A percentile compares a stretch with the other conserved stretches of the same genome.
Conservation (phyloP, 148 eudicot genomes). For the Fagopyrum homotropicum region DNA sequence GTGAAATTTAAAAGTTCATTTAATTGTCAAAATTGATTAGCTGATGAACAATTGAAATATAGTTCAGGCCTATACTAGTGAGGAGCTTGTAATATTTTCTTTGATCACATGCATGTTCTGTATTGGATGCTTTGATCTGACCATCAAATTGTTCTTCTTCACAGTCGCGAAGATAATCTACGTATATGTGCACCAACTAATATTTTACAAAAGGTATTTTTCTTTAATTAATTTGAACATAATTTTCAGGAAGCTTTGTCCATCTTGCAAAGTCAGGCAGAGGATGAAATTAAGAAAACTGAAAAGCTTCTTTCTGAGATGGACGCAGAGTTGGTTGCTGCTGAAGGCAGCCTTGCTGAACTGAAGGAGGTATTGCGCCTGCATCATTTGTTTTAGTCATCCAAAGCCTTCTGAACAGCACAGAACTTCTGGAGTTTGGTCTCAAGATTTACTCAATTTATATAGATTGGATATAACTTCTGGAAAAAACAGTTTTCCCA, state of each 20-base stretch:
- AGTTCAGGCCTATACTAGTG: not conserved
- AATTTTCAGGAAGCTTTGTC: slow-evolving; percentile 56
- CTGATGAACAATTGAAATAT: not conserved
- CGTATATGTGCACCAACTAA: not conserved
- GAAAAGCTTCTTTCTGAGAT: slow-evolving; percentile 59
- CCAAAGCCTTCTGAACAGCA: not conserved
- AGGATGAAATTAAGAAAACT: slow-evolving; percentile 67
- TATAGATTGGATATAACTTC: not conserved
- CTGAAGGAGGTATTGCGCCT: slow-evolving; percentile 55
- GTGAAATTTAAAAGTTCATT: not conserved
- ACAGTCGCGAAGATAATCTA: not conserved
- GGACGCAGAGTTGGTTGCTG: slow-evolving; percentile 62
- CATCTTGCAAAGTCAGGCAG: slow-evolving; percentile 64
- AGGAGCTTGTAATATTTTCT: not conserved
- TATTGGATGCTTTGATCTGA: not conserved
- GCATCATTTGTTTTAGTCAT: not conserved
- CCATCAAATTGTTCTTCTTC: not conserved
- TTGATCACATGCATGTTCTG: not conserved
- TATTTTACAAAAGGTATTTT: not conserved
- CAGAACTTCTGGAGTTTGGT: not conserved
- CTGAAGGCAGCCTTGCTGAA: slow-evolving; percentile 75
- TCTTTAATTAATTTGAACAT: slow-evolving; percentile 8
- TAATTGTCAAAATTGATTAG: not conserved
- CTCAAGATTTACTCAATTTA: not conserved
- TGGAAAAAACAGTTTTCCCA: not conserved